Percentiles rank a stretch among this genome's conserved stretches.
Conservation (phyloP, 768 basidiomycete genomes). For the Kwoniella botswanensis region DNA sequence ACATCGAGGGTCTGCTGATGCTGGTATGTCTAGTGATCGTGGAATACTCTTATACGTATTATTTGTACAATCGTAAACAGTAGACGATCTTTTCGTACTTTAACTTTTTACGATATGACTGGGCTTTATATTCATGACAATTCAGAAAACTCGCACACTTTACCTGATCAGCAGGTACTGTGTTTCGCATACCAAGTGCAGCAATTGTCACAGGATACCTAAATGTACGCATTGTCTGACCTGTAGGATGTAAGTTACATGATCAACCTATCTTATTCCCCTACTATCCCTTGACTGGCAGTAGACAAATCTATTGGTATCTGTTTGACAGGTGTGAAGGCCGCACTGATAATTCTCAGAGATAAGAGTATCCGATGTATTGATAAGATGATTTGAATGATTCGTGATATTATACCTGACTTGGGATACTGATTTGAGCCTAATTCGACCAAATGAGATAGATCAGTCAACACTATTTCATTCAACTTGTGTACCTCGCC, state of each 20-base stretch:
- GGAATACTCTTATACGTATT: no score
- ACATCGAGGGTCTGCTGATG: no score
- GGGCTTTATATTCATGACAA: no score
- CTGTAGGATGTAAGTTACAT: not conserved
- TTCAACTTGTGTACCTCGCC: no score
- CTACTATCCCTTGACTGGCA: not conserved
- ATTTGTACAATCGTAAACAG: no score
- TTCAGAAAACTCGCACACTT: no score
- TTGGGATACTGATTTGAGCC: not conserved
- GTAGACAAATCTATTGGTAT: not conserved
- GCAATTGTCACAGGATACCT: no score
- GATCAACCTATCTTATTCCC: not conserved
- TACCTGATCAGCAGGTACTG: no score
- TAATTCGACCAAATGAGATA: not conserved
- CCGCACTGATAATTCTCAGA: conserved; percentile 10
- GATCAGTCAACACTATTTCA: not conserved
- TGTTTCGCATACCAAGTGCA: no score
- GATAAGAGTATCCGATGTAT: conserved; percentile 17
- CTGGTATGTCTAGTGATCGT: no score
- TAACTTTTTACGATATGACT: no score
- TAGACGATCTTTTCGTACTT: no score
- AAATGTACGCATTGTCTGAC: not conserved
- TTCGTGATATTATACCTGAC: conserved; percentile 2
- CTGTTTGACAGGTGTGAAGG: not conserved
- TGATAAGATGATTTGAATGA: conserved; percentile 2